phyloP scores from a whole-genome alignment of 768 basidiomycete genomes.

The Collybiopsis confluens region DNA sequence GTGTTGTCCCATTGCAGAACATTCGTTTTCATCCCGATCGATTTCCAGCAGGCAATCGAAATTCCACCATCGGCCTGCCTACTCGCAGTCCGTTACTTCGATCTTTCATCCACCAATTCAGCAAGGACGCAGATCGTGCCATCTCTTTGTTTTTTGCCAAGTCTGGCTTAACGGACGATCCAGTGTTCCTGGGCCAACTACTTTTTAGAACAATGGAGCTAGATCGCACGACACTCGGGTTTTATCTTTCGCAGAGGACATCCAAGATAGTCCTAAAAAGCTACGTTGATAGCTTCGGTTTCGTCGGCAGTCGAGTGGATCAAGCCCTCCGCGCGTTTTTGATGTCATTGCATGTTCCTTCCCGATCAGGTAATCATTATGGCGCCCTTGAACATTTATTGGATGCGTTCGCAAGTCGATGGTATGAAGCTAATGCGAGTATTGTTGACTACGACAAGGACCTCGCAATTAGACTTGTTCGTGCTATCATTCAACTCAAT shows the following conservation, averaged over 20 bases:
- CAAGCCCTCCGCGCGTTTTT: slow-evolving; percentile 87
- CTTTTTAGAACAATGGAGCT: slow-evolving; percentile 82
- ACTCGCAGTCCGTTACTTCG: slow-evolving; percentile 61
- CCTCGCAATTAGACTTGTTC: slow-evolving; percentile 69
- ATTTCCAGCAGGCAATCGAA: slow-evolving; percentile 49
- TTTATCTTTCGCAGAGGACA: slow-evolving; percentile 72
- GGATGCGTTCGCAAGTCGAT: slow-evolving; percentile 80
- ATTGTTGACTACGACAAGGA: slow-evolving; percentile 81
- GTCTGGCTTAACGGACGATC: slow-evolving; percentile 56
- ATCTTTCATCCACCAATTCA: slow-evolving; percentile 76
- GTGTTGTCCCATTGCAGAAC: slow-evolving; percentile 73
- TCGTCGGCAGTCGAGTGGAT: slow-evolving; percentile 79
- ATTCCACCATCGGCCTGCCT: slow-evolving; percentile 28
- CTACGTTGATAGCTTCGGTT: slow-evolving; percentile 86
- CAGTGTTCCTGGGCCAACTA: slow-evolving; percentile 69
- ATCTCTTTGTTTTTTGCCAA: slow-evolving; percentile 67
- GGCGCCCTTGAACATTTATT: slow-evolving; percentile 65
- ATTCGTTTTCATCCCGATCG: slow-evolving; percentile 69
- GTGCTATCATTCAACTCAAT: slow-evolving; percentile 84
- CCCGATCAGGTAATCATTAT: slow-evolving; percentile 29
- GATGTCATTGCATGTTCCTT: slow-evolving; percentile 65
- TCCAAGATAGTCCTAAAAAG: slow-evolving; percentile 75
- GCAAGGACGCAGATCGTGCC: slow-evolving; percentile 75
- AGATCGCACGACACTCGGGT: slow-evolving; percentile 77
- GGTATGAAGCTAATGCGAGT: slow-evolving; percentile 85